Percentiles rank a stretch among this genome's conserved stretches.
Evolutionary conservation across 306 rosid species (phyloP).

Genomic region (Dicorynia guianensis): DNA sequence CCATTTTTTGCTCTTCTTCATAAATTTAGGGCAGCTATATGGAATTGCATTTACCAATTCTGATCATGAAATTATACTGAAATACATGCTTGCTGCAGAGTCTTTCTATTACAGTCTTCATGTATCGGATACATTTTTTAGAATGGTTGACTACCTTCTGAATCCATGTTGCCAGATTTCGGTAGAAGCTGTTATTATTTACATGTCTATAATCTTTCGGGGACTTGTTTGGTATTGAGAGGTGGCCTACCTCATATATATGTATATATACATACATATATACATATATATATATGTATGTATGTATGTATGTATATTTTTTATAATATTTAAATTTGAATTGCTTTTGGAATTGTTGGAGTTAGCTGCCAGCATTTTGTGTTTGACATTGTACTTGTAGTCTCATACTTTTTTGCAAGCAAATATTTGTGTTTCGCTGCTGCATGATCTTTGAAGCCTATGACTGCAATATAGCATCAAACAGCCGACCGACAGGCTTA

Average conservation of each 20-base stretch:
- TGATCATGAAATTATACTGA: neutral
- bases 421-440: neutral
- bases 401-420: slow-evolving; percentile 24
- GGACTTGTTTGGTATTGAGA: neutral
- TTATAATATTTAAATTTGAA: neutral
- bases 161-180: slow-evolving; percentile 18
- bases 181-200: neutral
- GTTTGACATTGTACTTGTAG: slow-evolving; percentile 6
- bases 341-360: neutral
- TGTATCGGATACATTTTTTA: neutral
- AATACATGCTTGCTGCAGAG: neutral
- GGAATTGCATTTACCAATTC: neutral
- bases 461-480: slow-evolving; percentile 2
- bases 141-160: slow-evolving; percentile 7
- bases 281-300: no score
- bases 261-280: no score
- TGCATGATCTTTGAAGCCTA: slow-evolving; percentile 26
- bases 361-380: slow-evolving; percentile 8
- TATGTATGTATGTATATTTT: no score
- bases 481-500: neutral
- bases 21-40: neutral
- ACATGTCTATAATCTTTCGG: slow-evolving; percentile 4
- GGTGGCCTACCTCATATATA: neutral
- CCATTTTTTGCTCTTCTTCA: neutral
- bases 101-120: slow-evolving; percentile 6